Base-by-base conservation (phyloP, 495 filamentous ascomycete species). In the Clavariopsis aquatica region DNA sequence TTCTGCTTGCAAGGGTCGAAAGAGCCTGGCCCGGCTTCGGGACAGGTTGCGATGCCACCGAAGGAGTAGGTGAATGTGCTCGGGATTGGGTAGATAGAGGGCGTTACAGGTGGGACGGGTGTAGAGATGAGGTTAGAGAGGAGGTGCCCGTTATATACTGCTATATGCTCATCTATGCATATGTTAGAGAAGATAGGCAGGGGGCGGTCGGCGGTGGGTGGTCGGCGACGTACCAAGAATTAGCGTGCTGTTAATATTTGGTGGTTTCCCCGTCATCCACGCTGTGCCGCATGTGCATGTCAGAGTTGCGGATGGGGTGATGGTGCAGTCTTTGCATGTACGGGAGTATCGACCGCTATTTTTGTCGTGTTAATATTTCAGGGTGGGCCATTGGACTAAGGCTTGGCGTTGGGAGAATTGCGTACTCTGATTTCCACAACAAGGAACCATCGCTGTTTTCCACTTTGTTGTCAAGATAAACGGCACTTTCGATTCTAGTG, bases 381-480 rank as follows among this genome's bases (percentile, higher is more conserved):
- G n/a, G n/a, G n/a, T n/a, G n/a, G n/a, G n/a, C n/a, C n/a, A n/a
- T n/a, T n/a, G n/a, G n/a, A n/a, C n/a, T n/a, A n/a, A n/a, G n/a
- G n/a, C n/a, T n/a, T n/a, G n/a, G n/a, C n/a, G n/a, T n/a, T n/a
- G n/a, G 38, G 6, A 10, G 38, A 8, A 2, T 17, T 3, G n/a
- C 38, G 38, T 43, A 43, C 38, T n/a, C 38, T 9, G 38, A 8
- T 10, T 43, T 43, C 38, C 38, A 43, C 15, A 15, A 15, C 5
- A 43, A 17, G 2, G 38, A 43, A 9, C 45, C 57, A 28, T 60
- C 46, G n/a, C 17, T 24, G 27, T 60, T 60, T 8, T 13, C 43
- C 7, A 60, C n/a, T 60, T 60, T 60, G 46, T 60, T 60, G 17
- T 20, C 6, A 8, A 60, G 23, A n/a, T 17, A 43, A 1, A 60